Conservation (phyloP, 805 yeast genomes). For the Candida gorgasii region DNA sequence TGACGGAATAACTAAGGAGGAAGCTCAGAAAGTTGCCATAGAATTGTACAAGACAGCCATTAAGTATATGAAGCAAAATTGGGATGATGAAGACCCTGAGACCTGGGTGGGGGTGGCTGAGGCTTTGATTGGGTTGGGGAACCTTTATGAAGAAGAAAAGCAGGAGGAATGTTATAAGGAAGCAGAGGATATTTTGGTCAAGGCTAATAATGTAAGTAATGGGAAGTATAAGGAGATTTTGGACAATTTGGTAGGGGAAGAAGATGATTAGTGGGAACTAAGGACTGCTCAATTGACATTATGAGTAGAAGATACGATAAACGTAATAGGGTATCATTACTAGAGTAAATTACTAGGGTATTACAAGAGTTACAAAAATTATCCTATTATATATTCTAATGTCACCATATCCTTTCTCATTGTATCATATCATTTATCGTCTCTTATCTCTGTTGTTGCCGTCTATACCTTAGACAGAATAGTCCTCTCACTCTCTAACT, state of each 20-base stretch:
- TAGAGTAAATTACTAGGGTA: no score
- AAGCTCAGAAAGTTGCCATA: constrained; percentile 53
- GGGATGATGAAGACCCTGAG: constrained; percentile 73
- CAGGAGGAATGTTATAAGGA: constrained; percentile 65
- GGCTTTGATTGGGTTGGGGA: constrained; percentile 78
- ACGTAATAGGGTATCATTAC: no score
- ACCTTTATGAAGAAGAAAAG: constrained; percentile 62
- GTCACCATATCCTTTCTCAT: background rate
- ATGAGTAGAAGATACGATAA: no score
- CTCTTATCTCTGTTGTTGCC: background rate
- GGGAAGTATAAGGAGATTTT: constrained; percentile 69
- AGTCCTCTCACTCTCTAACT: constrained; percentile 84
- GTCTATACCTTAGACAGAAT: constrained; percentile 27
- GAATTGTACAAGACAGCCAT: constrained; percentile 54
- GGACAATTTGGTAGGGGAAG: constrained; percentile 43
- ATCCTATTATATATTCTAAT: background rate
- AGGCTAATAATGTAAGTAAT: constrained; percentile 79
- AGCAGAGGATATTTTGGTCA: constrained; percentile 68
- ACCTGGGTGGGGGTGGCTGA: constrained; percentile 86
- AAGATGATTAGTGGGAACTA: background rate
- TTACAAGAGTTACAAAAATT: no score
- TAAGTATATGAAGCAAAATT: constrained; percentile 55
- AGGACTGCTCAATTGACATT: no score
- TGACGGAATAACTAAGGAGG: constrained; percentile 35
- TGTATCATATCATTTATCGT: background rate